Evolutionary conservation across 306 rosid genomes (phyloP).

Genomic region (Pyrus bretschneideri): DNA sequence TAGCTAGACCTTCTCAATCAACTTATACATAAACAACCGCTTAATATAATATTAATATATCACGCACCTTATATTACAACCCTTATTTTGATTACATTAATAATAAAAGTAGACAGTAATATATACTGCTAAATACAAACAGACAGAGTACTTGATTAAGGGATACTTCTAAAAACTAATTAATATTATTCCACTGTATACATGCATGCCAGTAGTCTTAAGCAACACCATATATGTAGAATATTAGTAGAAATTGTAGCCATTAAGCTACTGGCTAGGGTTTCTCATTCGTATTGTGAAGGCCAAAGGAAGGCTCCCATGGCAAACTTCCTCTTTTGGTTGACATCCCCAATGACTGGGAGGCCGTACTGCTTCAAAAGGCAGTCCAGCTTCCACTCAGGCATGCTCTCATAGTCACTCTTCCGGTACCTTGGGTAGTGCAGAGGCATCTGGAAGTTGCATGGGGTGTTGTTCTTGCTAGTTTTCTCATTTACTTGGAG

Average conservation of each 20-base stretch:
- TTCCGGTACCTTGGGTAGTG: no score
- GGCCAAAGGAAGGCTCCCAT: conserved; percentile 46
- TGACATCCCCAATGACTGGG: conserved; percentile 22
- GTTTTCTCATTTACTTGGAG: not conserved
- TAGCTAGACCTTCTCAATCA: not conserved
- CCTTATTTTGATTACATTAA: not conserved
- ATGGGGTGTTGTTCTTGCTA: no score
- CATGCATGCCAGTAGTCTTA: not conserved
- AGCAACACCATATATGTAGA: not conserved
- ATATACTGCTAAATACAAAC: not conserved
- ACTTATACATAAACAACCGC: not conserved
- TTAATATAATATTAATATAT: no score
- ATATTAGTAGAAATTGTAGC: not conserved
- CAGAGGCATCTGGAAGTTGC: no score
- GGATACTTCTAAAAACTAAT: no score
- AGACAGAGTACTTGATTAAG: not conserved
- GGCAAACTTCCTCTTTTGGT: conserved; percentile 34
- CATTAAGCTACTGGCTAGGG: not conserved
- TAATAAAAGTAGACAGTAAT: not conserved
- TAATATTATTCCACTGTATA: not conserved
- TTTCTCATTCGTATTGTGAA: conserved; percentile 16
- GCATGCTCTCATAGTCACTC: conserved; percentile 29
- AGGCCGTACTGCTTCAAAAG: conserved; percentile 32
- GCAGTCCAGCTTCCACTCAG: conserved; percentile 36
- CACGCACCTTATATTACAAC: not conserved